These are phyloP conservation scores for Backusella liffmaniae DNA, from an alignment of 192 early-diverging fungal species.

Conservation along the genomic window DNA sequence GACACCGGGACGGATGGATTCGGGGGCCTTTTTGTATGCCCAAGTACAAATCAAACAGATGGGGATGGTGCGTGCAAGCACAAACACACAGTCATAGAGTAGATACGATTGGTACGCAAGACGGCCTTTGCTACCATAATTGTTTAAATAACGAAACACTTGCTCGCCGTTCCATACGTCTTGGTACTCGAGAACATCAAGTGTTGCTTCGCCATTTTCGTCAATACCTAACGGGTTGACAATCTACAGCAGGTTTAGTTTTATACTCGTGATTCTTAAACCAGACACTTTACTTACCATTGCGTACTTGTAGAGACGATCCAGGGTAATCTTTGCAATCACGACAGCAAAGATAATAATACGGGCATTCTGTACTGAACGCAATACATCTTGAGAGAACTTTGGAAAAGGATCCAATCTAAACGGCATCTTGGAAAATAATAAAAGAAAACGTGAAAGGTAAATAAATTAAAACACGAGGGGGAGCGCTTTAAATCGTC, in stretches of 20 bases:
- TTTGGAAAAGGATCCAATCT: slow-evolving; percentile 21
- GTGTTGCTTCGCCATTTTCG: slow-evolving; percentile 17
- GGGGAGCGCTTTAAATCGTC: neutral
- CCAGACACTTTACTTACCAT: slow-evolving; percentile 1
- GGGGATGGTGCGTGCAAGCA: slow-evolving; percentile 23
- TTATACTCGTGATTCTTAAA: neutral
- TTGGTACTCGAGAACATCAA: slow-evolving; percentile 36
- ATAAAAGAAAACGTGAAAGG: neutral
- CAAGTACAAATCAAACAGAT: slow-evolving; percentile 20
- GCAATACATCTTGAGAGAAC: neutral
- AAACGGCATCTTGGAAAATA: neutral
- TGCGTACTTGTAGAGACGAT: slow-evolving; percentile 20
- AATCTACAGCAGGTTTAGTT: slow-evolving; percentile 7
- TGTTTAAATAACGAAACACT: slow-evolving; percentile 13
- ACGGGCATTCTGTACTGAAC: slow-evolving; percentile 5
- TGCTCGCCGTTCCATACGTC: slow-evolving; percentile 15
- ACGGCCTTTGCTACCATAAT: slow-evolving; percentile 24
- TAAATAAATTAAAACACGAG: neutral
- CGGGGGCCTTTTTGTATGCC: slow-evolving; percentile 16
- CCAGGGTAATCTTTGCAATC: slow-evolving; percentile 10
- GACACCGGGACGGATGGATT: slow-evolving; percentile 15
- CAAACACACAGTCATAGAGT: slow-evolving; percentile 25
- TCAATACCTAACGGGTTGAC: slow-evolving; percentile 24
- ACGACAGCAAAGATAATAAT: slow-evolving; percentile 17
- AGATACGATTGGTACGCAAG: slow-evolving; percentile 16